Evolutionary conservation across 441 rosid species (phyloP).

Genomic region (Adansonia gregorii): DNA sequence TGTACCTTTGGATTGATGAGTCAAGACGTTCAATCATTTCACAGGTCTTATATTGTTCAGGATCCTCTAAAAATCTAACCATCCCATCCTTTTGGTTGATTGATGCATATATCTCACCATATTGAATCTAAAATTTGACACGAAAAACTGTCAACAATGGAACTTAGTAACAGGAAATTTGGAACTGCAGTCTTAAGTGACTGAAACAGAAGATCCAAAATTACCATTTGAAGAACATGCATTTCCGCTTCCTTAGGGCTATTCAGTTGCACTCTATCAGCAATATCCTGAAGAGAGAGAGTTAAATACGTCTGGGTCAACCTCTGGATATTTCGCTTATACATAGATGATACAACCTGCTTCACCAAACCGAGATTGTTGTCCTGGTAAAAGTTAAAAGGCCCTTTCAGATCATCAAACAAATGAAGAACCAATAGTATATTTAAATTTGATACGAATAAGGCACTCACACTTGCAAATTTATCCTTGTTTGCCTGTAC

Average conservation of each 20-base stretch:
- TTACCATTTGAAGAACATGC: slow-evolving; percentile 99
- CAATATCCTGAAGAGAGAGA: slow-evolving; percentile 94
- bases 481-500: slow-evolving; percentile 56
- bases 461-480: slow-evolving; percentile 65
- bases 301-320: slow-evolving; percentile 94
- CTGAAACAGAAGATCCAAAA: slow-evolving; percentile 12
- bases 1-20: slow-evolving; percentile 90
- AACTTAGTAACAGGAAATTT: not conserved
- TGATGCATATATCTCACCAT: slow-evolving; percentile 93
- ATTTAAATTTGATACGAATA: slow-evolving; percentile 17
- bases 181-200: slow-evolving; percentile 7
- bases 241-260: slow-evolving; percentile 95
- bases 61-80: slow-evolving; percentile 97
- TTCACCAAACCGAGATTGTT: slow-evolving; percentile 89
- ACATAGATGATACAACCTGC: slow-evolving; percentile 92
- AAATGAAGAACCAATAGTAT: slow-evolving; percentile 19
- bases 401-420: slow-evolving; percentile 26
- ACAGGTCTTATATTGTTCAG: slow-evolving; percentile 90
- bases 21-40: slow-evolving; percentile 86
- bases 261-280: slow-evolving; percentile 76
- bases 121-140: slow-evolving; percentile 70
- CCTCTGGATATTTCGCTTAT: slow-evolving; percentile 91
- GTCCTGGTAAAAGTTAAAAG: slow-evolving; percentile 61
- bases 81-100: slow-evolving; percentile 98
- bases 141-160: slow-evolving; percentile 11